Conservation (phyloP, 768 basidiomycete species). For the Collybia sp. region DNA sequence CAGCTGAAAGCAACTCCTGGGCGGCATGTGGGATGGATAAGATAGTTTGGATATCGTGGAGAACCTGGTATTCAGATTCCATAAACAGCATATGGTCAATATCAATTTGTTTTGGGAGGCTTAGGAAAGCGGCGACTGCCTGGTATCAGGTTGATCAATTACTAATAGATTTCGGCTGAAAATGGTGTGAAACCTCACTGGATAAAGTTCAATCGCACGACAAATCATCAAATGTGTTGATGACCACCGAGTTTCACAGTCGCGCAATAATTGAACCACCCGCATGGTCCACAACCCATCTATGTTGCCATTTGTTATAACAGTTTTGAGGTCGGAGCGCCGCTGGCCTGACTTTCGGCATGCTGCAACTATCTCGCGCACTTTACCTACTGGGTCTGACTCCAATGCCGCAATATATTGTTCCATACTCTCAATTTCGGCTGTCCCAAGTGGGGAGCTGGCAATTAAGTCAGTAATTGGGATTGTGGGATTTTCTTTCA, state of each 20-base stretch:
- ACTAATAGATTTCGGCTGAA: constrained; percentile 1
- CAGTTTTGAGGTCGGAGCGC: constrained; percentile 16
- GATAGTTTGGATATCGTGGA: constrained; percentile 23
- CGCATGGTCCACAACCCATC: constrained; percentile 10
- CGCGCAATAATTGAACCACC: constrained; percentile 20
- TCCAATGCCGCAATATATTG: constrained; percentile 16
- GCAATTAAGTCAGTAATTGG: constrained; percentile 4
- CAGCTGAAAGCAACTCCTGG: constrained; percentile 28
- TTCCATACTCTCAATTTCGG: background rate
- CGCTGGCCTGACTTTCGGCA: constrained; percentile 26
- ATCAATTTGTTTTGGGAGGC: constrained; percentile 5
- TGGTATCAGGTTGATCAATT: background rate
- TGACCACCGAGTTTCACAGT: constrained; percentile 30
- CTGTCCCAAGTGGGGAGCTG: background rate
- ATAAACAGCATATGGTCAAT: constrained; percentile 9
- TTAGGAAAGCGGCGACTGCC: no score
- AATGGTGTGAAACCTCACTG: constrained; percentile 14
- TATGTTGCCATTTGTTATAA: constrained; percentile 20
- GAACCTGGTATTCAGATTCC: constrained; percentile 9
- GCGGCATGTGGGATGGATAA: constrained; percentile 19
- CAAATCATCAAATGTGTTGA: constrained; percentile 30
- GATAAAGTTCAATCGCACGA: constrained; percentile 23
- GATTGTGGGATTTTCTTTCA: constrained; percentile 8
- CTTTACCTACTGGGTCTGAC: constrained; percentile 17
- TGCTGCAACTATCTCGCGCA: constrained; percentile 19